Evolutionary conservation across 805 yeast genomes (phyloP).

Genomic region (Zygosaccharomyces siamensis): DNA sequence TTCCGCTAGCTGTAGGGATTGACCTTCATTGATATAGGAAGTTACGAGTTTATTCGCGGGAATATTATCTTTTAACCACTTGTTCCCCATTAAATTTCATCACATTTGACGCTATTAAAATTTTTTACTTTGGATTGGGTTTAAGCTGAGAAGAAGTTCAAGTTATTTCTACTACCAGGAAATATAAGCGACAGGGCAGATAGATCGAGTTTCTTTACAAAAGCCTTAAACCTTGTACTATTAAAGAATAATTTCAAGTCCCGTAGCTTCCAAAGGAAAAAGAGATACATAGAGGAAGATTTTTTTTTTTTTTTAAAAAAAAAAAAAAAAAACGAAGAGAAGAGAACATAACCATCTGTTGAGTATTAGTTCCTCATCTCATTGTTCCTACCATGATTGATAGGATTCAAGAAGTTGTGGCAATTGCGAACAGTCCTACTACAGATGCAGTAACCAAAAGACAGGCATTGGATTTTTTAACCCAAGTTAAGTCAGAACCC

Average conservation of each 20-base stretch:
- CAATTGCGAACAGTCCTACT: conserved; percentile 69
- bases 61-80: not conserved
- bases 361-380: not conserved
- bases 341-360: not conserved
- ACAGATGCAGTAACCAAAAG: conserved; percentile 57
- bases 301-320: not conserved
- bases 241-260: not conserved
- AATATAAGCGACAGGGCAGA: not conserved
- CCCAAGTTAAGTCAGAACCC: conserved; percentile 26
- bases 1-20: not conserved
- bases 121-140: not conserved
- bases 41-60: not conserved
- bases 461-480: conserved; percentile 41
- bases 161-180: not conserved
- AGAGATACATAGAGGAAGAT: not conserved
- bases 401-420: conserved; percentile 86
- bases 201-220: not conserved
- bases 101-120: conserved; percentile 4
- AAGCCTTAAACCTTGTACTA: not conserved
- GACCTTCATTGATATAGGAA: not conserved
- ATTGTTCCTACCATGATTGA: conserved; percentile 18
- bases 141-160: not conserved
- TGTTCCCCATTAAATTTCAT: not conserved
- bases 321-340: not conserved
- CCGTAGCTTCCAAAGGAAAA: not conserved